A percentile compares a stretch with the other conserved stretches of the same genome.
Evolutionary conservation across 139 green algal species (phyloP).

Genomic region (Diplosphaera chodatii): DNA sequence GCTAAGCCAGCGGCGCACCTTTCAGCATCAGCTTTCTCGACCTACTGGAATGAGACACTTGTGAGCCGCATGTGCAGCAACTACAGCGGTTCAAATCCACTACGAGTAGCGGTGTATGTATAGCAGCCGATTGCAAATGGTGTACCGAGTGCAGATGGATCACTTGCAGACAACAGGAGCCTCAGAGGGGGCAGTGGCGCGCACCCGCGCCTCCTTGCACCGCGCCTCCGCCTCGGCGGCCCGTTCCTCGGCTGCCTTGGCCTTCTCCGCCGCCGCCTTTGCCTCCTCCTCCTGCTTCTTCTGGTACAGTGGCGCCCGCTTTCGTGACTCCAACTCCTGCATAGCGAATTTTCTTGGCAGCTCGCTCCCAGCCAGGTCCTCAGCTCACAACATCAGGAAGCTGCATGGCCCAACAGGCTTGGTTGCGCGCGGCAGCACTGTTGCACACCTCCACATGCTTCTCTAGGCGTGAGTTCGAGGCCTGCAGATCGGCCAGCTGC

Average conservation of each 20-base stretch:
- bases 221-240: constrained; percentile 51
- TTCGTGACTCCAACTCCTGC: constrained; percentile 76
- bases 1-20: not conserved
- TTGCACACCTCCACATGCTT: constrained; percentile 57
- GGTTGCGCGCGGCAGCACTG: too few species aligned
- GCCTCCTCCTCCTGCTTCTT: constrained; percentile 87
- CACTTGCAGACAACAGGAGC: too few species aligned
- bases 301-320: constrained; percentile 81
- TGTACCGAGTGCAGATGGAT: too few species aligned
- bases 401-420: too few species aligned
- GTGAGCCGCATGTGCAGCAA: too few species aligned
- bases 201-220: constrained; percentile 50
- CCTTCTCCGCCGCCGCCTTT: constrained; percentile 62
- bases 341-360: too few species aligned
- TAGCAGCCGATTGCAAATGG: too few species aligned
- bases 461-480: constrained; percentile 55
- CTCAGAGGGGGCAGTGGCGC: too few species aligned
- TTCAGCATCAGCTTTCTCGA: not conserved
- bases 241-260: constrained; percentile 54
- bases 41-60: constrained; percentile 3
- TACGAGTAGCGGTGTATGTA: too few species aligned
- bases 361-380: too few species aligned
- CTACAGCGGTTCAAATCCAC: too few species aligned
- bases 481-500: constrained; percentile 43
- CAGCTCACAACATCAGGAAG: too few species aligned